Evolutionary conservation across 805 yeast genomes (phyloP), one percentile per base, ranked within the genome.

Genomic region (Peterozyma xylosa): DNA sequence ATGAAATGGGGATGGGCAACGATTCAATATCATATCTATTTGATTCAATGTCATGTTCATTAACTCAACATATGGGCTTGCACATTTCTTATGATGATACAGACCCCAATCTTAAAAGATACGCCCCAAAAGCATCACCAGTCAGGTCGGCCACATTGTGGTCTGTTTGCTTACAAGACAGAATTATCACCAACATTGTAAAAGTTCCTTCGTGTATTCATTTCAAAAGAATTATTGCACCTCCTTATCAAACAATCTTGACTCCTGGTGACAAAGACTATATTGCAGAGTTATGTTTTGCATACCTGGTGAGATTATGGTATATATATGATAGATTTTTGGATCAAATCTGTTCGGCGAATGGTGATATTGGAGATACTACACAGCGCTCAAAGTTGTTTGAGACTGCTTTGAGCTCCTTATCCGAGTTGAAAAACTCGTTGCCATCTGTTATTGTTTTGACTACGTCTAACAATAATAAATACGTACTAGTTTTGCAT

Each of bases 41-140:
- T 30, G 48, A 55, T 9, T 55, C 64, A 1, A 56, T 63, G 51
- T 56, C 62, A 1, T 61, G 66, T 33, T 51, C 65, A 4, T 42
- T 60, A 18, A 51, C 63, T 1, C 67, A 62, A 43, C 66, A 62
- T 41, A 53, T 62, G 57, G 66, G 66, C 2, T 46, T 53, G 18
- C 66, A 62, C 40, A 60, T 62, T 27, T 30, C 41, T 29, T 48
- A 45, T 18, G 47, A 45, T n/a, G 54, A 53, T 15, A 50, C 50
- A 11, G 46, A 53, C 30, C 46, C 52, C 1, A 36, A 48, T 15
- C 50, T 56, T 1, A 50, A 48, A 10, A 41, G 38, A 13, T 55
- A 48, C 46, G 59, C 60, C 11, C 60, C 58, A 11, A 50, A 45
- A 32, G 42, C 48, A 1, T 51, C 63, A 2, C 62, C 62, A 2